A percentile compares a stretch with the other conserved stretches of the same genome.
phyloP scores from a whole-genome alignment of 345 rosid genomes.

The Aquilaria yunnanensis region DNA sequence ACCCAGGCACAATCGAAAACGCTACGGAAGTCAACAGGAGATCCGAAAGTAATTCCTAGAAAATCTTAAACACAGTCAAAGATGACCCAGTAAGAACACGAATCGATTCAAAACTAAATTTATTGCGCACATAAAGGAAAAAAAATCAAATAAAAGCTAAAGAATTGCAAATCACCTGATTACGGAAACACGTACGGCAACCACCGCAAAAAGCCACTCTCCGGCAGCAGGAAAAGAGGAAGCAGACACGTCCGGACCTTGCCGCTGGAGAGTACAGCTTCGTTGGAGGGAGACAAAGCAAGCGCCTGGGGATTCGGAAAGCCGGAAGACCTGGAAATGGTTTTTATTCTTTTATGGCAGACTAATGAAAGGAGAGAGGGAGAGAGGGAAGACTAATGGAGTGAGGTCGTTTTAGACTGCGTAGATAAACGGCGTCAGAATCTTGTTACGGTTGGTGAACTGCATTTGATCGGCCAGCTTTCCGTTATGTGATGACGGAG shows the following conservation, averaged over 20 bases:
- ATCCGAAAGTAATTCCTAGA: constrained; percentile 52
- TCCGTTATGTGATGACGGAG: constrained; percentile 20
- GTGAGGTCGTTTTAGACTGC: constrained; percentile 57
- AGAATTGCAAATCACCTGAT: not conserved
- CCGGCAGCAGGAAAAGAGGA: constrained; percentile 3
- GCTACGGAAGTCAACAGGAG: constrained; percentile 25
- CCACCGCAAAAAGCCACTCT: not conserved
- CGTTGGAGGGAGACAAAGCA: constrained; percentile 14
- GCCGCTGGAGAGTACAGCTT: constrained; percentile 11
- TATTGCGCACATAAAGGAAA: constrained; percentile 2
- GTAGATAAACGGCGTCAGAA: constrained; percentile 37
- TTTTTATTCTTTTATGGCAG: constrained; percentile 8
- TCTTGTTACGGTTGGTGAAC: not conserved
- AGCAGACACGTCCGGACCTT: constrained; percentile 13
- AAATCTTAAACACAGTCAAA: constrained; percentile 20
- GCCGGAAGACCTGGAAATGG: not conserved
- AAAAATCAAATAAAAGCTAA: constrained; percentile 8
- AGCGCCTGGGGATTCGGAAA: not conserved
- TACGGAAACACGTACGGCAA: not conserved
- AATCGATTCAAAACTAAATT: too few species aligned
- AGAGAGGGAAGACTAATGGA: constrained; percentile 13
- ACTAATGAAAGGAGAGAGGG: constrained; percentile 7
- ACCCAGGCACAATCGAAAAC: constrained; percentile 13
- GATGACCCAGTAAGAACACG: constrained; percentile 1
- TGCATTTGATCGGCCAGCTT: not conserved